phyloP scores from a whole-genome alignment of 306 rosid genomes.

The Glycine latifolia region DNA sequence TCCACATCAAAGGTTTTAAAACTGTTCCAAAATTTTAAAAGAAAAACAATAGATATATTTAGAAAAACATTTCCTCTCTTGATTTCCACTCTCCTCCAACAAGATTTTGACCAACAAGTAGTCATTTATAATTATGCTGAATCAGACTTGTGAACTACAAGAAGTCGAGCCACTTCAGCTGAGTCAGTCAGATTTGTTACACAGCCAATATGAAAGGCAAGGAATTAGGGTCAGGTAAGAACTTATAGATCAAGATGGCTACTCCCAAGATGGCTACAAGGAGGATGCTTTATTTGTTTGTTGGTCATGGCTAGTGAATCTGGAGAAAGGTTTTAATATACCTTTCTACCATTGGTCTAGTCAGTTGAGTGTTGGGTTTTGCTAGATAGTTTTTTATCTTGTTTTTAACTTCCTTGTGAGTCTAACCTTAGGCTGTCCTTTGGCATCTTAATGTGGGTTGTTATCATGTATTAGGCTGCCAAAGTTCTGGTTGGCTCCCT shows the following conservation, averaged over 20 bases:
- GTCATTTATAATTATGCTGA: not conserved
- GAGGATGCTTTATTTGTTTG: too few species aligned
- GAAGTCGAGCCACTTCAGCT: constrained; percentile 3
- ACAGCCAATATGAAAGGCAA: constrained; percentile 18
- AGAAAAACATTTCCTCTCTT: not conserved
- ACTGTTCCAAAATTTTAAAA: not conserved
- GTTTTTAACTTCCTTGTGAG: too few species aligned
- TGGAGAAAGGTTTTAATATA: too few species aligned
- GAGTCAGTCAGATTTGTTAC: not conserved
- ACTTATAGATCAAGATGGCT: not conserved
- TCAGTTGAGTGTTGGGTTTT: too few species aligned
- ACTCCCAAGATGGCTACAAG: too few species aligned
- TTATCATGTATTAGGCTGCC: too few species aligned
- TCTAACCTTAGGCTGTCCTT: too few species aligned
- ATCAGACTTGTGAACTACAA: not conserved
- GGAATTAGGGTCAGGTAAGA: not conserved
- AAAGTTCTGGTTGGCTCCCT: too few species aligned
- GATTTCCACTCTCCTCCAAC: constrained; percentile 1
- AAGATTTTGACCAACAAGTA: not conserved
- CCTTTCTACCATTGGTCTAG: too few species aligned
- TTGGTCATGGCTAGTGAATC: too few species aligned
- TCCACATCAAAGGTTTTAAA: constrained; percentile 7
- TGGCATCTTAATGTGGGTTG: too few species aligned
- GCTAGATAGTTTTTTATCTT: too few species aligned
- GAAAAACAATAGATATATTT: not conserved